Percentiles rank a stretch among this genome's conserved stretches.
Conservation (phyloP, 78 protist species). For the Paratrimastix pyriformis region DNA sequence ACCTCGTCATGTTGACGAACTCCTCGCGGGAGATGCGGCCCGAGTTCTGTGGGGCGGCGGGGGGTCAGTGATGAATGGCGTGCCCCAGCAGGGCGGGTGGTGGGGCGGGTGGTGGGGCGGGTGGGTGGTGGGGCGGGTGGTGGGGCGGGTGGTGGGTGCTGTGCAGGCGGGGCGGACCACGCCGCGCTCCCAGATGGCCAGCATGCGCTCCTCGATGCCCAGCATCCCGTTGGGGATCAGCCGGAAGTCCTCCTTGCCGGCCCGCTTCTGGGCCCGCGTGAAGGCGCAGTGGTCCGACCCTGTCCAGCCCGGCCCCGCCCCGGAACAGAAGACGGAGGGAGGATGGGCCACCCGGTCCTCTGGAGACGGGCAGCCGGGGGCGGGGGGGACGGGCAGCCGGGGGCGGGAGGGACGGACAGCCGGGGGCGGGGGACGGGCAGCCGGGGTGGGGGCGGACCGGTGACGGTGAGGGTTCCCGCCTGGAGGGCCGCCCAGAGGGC, state of each 20-base stretch:
- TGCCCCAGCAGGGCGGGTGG: background rate
- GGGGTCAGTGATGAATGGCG: background rate
- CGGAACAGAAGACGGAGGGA: too few species aligned
- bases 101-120: too few species aligned
- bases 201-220: conserved; percentile 79
- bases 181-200: conserved; percentile 60
- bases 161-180: conserved; percentile 3
- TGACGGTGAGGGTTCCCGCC: background rate
- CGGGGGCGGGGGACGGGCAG: too few species aligned
- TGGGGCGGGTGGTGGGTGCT: conserved; percentile 11
- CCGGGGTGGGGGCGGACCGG: too few species aligned
- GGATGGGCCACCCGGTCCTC: conserved; percentile 29
- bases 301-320: conserved; percentile 5
- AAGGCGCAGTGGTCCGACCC: conserved; percentile 80
- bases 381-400: conserved; percentile 44
- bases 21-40: background rate
- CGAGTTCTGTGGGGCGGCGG: background rate
- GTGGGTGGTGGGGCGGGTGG: conserved; percentile 44
- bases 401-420: conserved; percentile 63
- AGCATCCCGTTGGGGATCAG: conserved; percentile 59
- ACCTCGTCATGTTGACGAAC: background rate
- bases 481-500: background rate
- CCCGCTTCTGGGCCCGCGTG: conserved; percentile 58
- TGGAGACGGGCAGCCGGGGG: conserved; percentile 53
- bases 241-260: conserved; percentile 65